Evolutionary conservation across 2,329 filamentous ascomycete genomes (phyloP), one percentile per base, ranked within the genome.

Genomic region (Aspergillus chevalieri): DNA sequence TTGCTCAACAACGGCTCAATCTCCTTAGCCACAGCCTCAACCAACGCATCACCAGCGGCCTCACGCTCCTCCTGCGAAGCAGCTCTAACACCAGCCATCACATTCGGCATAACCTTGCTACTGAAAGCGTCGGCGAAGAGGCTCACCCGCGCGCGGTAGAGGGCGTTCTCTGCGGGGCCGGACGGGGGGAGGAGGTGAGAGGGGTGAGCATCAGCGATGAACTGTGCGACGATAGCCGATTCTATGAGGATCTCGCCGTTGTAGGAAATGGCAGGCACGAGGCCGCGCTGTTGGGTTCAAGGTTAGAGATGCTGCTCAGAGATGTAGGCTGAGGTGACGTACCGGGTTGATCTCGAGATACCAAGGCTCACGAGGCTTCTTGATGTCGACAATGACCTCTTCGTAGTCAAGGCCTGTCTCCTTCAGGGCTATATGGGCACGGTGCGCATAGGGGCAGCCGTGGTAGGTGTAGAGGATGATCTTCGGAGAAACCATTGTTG

Each of bases 341-440:
- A 78, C 77, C 2, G 87, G 87, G 72, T 92, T 91, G 64, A 93
- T 72, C 46, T 84, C 74, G 7, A 93, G 78, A 65, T 92, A 93
- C 75, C 84, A 87, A 34, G 80, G 74, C 24, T 85, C 82, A 8
- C 88, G 82, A 0, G 88, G 87, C 8, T 69, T 78, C 57, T 72
- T 68, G 43, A 93, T 76, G 65, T 92, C 85, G 58, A 94, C 86
- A 50, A 82, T 80, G 52, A 87, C 82, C 57, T 89, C 83, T 50
- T 87, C 82, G 59, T 81, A 87, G 0, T 80, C 74, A 26, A 90
- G 63, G 9, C 76, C 76, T 10, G 86, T 78, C 62, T 89, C 86
- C 26, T 78, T 76, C 22, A 90, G 77, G 5, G 79, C 79, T 51
- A 89, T 88, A 59, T 90, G 84, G 1, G 82, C 86, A 33, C 89